Evolutionary conservation across 768 basidiomycete species (phyloP).

Genomic region (Tulasnella sp.): DNA sequence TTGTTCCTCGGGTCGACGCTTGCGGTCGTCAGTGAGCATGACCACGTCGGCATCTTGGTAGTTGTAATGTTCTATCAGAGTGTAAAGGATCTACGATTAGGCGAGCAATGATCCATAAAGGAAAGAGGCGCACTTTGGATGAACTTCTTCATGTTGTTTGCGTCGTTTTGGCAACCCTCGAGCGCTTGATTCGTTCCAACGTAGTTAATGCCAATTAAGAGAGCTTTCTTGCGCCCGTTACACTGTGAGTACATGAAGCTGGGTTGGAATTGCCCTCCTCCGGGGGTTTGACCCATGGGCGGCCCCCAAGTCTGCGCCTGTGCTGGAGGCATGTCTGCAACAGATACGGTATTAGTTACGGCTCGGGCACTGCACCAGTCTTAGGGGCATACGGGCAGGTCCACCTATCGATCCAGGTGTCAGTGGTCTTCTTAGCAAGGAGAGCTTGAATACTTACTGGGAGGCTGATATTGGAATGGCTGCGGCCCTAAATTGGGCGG

Average conservation of each 20-base stretch:
- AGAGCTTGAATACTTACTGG: neutral
- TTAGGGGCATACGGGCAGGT: neutral
- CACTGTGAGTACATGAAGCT: constrained; percentile 87
- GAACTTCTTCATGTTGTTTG: constrained; percentile 67
- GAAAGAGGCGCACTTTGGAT: constrained; percentile 34
- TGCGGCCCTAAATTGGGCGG: neutral
- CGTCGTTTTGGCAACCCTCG: constrained; percentile 88
- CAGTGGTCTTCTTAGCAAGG: neutral
- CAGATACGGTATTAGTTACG: neutral
- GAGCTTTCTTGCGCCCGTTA: constrained; percentile 75
- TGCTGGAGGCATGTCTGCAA: constrained; percentile 27
- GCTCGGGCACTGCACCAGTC: neutral
- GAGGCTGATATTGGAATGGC: constrained; percentile 1
- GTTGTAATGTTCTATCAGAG: constrained; percentile 41
- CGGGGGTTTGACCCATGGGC: constrained; percentile 35
- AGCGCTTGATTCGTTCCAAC: constrained; percentile 54
- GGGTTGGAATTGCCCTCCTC: constrained; percentile 37
- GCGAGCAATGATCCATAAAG: neutral
- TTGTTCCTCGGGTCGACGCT: constrained; percentile 43
- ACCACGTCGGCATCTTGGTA: constrained; percentile 78
- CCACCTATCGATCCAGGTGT: neutral
- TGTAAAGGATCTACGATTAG: constrained; percentile 7
- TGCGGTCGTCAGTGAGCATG: constrained; percentile 63
- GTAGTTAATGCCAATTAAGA: constrained; percentile 89
- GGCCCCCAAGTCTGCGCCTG: constrained; percentile 55